phyloP scores from a whole-genome alignment of 2,329 filamentous ascomycete species.

The Talaromyces sp. region DNA sequence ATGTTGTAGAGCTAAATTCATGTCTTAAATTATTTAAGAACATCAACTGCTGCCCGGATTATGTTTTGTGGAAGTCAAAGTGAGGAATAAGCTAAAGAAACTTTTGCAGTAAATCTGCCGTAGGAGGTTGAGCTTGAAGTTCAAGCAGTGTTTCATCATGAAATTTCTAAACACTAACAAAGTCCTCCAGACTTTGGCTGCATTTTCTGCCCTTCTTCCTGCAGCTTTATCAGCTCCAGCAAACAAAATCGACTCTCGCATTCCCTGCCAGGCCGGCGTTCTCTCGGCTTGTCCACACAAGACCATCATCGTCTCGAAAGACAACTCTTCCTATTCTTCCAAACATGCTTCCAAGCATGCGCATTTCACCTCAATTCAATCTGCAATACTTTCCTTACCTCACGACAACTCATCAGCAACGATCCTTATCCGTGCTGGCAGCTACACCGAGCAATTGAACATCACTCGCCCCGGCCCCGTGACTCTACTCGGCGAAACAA shows the following conservation, averaged over 20 bases:
- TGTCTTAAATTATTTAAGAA: background rate
- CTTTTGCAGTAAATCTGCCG: background rate
- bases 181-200: background rate
- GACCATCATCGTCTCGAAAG: constrained; percentile 29
- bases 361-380: constrained; percentile 44
- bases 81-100: background rate
- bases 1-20: background rate
- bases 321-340: constrained; percentile 1
- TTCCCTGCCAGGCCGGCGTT: constrained; percentile 26
- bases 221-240: background rate
- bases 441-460: constrained; percentile 64
- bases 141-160: background rate
- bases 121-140: background rate
- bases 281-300: constrained; percentile 27
- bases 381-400: constrained; percentile 47
- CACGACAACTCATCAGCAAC: constrained; percentile 47
- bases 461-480: constrained; percentile 60
- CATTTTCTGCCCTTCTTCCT: background rate
- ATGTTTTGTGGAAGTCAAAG: background rate
- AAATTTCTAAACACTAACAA: background rate
- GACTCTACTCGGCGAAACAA: constrained; percentile 59
- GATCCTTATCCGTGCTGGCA: constrained; percentile 60
- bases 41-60: background rate
- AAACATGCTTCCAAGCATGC: constrained; percentile 21
- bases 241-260: constrained; percentile 12